Conservation (phyloP, 2,329 filamentous ascomycete species). For the Lecanoromycetidae sp. region DNA sequence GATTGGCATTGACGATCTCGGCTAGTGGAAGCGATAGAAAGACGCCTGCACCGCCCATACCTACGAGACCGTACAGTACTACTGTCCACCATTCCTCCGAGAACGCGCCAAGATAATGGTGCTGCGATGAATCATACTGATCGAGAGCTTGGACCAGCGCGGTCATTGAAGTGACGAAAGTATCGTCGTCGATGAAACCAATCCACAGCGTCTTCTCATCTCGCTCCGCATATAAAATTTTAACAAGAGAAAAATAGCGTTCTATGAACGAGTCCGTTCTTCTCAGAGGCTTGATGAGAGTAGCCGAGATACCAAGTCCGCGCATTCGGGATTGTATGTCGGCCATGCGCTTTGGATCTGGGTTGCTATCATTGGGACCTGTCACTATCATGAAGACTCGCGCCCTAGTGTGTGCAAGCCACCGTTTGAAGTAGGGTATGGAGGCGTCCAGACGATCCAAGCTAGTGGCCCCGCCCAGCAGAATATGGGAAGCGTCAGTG, state of each 20-base stretch:
- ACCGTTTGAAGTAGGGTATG: constrained; percentile 42
- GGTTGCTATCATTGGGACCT: constrained; percentile 24
- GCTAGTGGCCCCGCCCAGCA: constrained; percentile 47
- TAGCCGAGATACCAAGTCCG: constrained; percentile 26
- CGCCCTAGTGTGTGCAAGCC: constrained; percentile 41
- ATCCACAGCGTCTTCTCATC: constrained; percentile 41
- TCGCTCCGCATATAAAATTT: constrained; percentile 35
- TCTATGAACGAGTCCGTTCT: constrained; percentile 22
- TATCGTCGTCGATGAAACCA: constrained; percentile 50
- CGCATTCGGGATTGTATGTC: constrained; percentile 15
- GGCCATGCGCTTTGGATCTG: constrained; percentile 21
- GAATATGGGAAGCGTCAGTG: constrained; percentile 37
- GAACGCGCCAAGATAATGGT: constrained; percentile 44
- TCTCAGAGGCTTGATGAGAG: constrained; percentile 25
- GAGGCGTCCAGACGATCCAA: constrained; percentile 40
- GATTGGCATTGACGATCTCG: constrained; percentile 34
- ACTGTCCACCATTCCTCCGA: constrained; percentile 45
- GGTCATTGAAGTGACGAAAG: constrained; percentile 47
- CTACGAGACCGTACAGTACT: constrained; percentile 44
- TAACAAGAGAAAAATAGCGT: constrained; percentile 46
- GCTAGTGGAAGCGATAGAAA: constrained; percentile 46
- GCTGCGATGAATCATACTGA: constrained; percentile 37
- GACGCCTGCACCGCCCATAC: constrained; percentile 48
- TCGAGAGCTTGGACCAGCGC: constrained; percentile 38
- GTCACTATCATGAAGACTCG: constrained; percentile 42